A percentile compares a stretch with the other conserved stretches of the same genome.
These are phyloP conservation scores for Dentipellis fragilis DNA, from an alignment of 768 basidiomycete species.

Conservation along the genomic window DNA sequence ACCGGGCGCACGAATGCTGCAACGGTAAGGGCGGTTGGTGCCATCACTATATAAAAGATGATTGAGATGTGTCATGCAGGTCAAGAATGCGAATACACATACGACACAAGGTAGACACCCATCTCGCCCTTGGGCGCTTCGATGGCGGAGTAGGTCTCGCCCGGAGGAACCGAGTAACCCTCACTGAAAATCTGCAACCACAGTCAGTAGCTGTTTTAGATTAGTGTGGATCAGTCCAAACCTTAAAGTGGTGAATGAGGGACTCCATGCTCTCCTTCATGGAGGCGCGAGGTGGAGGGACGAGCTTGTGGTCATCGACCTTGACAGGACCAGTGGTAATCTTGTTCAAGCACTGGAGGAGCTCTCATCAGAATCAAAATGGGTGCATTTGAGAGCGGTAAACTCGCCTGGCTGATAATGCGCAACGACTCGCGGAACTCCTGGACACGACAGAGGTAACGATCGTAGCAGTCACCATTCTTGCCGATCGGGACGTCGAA, in stretches of 20 bases:
- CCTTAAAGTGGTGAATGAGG: constrained; percentile 98
- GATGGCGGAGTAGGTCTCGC: constrained; percentile 94
- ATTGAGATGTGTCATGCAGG: constrained; percentile 1
- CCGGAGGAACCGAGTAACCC: constrained; percentile 92
- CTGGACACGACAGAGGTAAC: constrained; percentile 94
- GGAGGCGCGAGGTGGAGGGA: constrained; percentile 88
- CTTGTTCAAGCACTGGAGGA: constrained; percentile 81
- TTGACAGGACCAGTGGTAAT: constrained; percentile 90
- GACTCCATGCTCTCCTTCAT: constrained; percentile 99
- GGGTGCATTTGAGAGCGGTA: background rate
- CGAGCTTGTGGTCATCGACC: constrained; percentile 95
- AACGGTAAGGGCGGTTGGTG: constrained; percentile 90
- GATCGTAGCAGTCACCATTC: constrained; percentile 97
- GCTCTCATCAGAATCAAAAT: background rate
- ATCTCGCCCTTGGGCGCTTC: constrained; percentile 99
- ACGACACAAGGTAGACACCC: constrained; percentile 97
- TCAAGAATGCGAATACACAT: constrained; percentile 20
- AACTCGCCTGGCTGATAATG: constrained; percentile 68
- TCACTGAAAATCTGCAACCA: constrained; percentile 91
- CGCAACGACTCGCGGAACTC: constrained; percentile 93
- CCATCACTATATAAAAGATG: constrained; percentile 55
- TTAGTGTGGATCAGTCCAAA: constrained; percentile 13
- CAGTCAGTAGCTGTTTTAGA: background rate
- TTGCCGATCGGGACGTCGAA: constrained; percentile 95
- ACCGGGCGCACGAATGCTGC: constrained; percentile 94